phyloP scores from a whole-genome alignment of 257 asterid species.

The Cruciata laevipes region DNA sequence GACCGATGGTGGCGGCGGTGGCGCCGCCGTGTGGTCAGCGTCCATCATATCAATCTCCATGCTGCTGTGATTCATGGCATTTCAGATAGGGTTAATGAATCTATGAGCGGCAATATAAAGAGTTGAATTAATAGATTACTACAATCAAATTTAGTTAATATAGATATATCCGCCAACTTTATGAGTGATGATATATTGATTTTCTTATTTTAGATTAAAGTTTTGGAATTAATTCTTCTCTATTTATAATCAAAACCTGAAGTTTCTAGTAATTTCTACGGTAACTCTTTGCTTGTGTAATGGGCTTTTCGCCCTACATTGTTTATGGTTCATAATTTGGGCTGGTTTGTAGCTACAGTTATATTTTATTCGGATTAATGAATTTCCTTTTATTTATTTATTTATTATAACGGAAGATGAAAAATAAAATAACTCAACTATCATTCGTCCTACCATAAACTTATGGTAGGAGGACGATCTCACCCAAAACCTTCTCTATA shows the following conservation, averaged over 20 bases:
- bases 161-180: not conserved
- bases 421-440: no score
- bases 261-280: constrained; percentile 45
- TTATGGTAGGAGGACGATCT: no score
- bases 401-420: no score
- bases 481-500: no score
- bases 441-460: no score
- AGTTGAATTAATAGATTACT: not conserved
- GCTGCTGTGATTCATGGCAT: constrained; percentile 44
- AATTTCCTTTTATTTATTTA: no score
- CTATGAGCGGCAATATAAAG: not conserved
- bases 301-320: not conserved
- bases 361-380: no score
- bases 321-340: not conserved
- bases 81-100: constrained; percentile 6
- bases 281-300: no score
- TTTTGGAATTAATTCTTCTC: not conserved
- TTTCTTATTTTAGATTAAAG: not conserved
- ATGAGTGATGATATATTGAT: not conserved
- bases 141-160: not conserved
- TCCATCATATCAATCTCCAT: constrained; percentile 76
- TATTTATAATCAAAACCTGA: constrained; percentile 17
- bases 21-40: constrained; percentile 32
- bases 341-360: not conserved
- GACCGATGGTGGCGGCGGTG: constrained; percentile 21